A percentile compares a stretch with the other conserved stretches of the same genome.
These are phyloP conservation scores for Phytopythium oedochilum DNA, from an alignment of 352 stramenopile genomes.

Conservation along the genomic window DNA sequence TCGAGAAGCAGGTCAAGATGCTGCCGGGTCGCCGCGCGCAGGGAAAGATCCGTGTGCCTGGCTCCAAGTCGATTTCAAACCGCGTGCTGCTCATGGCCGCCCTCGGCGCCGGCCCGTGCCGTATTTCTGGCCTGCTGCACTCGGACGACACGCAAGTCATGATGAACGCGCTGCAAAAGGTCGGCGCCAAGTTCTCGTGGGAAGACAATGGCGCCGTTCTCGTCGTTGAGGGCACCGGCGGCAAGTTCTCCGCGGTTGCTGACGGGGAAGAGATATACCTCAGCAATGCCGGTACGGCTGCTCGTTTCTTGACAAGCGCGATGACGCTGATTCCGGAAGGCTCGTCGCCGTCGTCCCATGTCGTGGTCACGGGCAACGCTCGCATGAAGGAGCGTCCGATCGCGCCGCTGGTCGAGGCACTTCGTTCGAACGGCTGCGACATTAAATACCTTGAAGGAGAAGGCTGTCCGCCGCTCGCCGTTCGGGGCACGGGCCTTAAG, in stretches of 20 bases:
- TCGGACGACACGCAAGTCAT: conserved; percentile 98
- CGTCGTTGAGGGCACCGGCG: conserved; percentile 73
- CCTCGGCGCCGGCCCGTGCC: conserved; percentile 81
- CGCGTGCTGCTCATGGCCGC: conserved; percentile 94
- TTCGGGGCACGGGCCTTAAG: conserved; percentile 65
- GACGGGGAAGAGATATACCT: conserved; percentile 72
- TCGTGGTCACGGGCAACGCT: conserved; percentile 91
- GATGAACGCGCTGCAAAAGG: conserved; percentile 92
- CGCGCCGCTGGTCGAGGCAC: conserved; percentile 91
- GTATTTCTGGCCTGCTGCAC: conserved; percentile 92
- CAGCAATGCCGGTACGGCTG: conserved; percentile 91
- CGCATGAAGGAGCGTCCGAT: conserved; percentile 98
- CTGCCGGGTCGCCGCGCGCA: conserved; percentile 36
- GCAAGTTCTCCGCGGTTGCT: conserved; percentile 40
- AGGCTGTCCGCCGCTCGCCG: conserved; percentile 70
- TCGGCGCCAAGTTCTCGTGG: conserved; percentile 85
- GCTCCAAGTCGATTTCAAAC: conserved; percentile 98
- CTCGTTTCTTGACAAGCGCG: conserved; percentile 93
- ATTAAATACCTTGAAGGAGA: conserved; percentile 62
- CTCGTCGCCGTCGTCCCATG: conserved; percentile 4
- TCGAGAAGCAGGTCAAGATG: conserved; percentile 73
- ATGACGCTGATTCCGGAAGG: conserved; percentile 60
- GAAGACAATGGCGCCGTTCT: conserved; percentile 70
- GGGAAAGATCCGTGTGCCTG: conserved; percentile 87
- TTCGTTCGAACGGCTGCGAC: conserved; percentile 85